These are phyloP conservation scores for Melanogaster broomeanus DNA, from an alignment of 768 basidiomycete genomes.

Conservation along the genomic window DNA sequence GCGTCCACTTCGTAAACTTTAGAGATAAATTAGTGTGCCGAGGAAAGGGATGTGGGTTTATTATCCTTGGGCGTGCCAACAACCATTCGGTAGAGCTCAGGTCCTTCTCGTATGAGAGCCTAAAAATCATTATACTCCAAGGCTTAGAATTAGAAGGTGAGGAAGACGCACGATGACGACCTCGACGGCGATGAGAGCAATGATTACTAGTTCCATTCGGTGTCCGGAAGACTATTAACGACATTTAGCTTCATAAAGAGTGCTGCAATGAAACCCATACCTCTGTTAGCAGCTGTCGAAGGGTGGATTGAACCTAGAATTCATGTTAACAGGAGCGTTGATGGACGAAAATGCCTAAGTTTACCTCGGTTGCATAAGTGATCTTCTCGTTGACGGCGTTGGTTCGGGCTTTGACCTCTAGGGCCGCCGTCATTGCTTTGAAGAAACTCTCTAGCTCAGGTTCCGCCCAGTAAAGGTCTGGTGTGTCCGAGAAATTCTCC, in stretches of 20 bases:
- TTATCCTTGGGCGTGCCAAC: constrained; percentile 21
- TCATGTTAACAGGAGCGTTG: constrained; percentile 1
- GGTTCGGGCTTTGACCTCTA: constrained; percentile 85
- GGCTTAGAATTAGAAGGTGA: neutral
- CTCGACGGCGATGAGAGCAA: constrained; percentile 91
- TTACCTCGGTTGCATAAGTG: constrained; percentile 81
- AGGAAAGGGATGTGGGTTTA: neutral
- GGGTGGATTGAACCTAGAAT: constrained; percentile 75
- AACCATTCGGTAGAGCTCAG: constrained; percentile 67
- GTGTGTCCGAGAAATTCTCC: constrained; percentile 86
- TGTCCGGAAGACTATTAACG: constrained; percentile 76
- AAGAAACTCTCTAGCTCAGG: constrained; percentile 90
- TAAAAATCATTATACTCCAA: constrained; percentile 26
- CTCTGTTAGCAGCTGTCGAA: constrained; percentile 88
- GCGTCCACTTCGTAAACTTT: constrained; percentile 1
- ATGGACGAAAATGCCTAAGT: constrained; percentile 2
- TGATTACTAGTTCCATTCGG: constrained; percentile 95
- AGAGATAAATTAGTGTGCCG: constrained; percentile 1
- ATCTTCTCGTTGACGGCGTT: constrained; percentile 89
- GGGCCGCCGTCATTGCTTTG: constrained; percentile 77
- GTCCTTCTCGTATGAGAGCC: constrained; percentile 78
- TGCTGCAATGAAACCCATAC: constrained; percentile 28
- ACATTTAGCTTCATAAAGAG: neutral
- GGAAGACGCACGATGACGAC: constrained; percentile 75
- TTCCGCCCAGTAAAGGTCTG: constrained; percentile 94